These are phyloP conservation scores for Babjeviella inositovora DNA, from an alignment of 805 yeast species.

Conservation along the genomic window DNA sequence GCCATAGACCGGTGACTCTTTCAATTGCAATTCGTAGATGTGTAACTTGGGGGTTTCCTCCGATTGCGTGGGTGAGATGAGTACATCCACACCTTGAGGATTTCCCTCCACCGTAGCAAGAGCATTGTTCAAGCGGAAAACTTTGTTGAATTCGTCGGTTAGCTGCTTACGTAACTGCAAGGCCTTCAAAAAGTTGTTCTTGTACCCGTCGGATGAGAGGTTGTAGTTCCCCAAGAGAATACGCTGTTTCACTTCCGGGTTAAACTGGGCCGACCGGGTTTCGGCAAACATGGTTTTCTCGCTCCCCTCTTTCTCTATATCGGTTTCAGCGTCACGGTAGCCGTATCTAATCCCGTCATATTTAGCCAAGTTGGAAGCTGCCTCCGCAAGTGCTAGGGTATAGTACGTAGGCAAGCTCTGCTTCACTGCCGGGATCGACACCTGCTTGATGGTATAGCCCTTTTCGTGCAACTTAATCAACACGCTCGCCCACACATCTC, in stretches of 20 bases:
- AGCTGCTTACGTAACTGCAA: conserved; percentile 44
- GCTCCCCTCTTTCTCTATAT: no score
- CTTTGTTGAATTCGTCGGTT: conserved; percentile 45
- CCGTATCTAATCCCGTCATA: conserved; percentile 91
- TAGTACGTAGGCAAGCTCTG: conserved; percentile 68
- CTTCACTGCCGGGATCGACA: conserved; percentile 58
- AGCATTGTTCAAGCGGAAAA: conserved; percentile 38
- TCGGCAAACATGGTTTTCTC: conserved; percentile 27
- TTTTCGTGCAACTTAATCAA: conserved; percentile 22
- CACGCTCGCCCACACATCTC: conserved; percentile 26
- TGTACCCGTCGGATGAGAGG: conserved; percentile 56
- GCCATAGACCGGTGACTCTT: conserved; percentile 33
- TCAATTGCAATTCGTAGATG: conserved; percentile 17
- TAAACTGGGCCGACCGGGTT: conserved; percentile 57
- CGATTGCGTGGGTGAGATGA: conserved; percentile 62
- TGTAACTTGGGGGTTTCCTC: conserved; percentile 35
- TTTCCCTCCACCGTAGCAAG: conserved; percentile 7
- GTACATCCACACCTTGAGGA: conserved; percentile 40
- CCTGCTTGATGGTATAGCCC: conserved; percentile 40
- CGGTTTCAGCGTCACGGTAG: conserved; percentile 14
- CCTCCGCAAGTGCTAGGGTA: conserved; percentile 84
- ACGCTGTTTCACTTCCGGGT: conserved; percentile 71
- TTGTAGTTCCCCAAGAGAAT: conserved; percentile 78
- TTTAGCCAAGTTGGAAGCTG: conserved; percentile 79
- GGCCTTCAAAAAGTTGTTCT: conserved; percentile 67